A percentile compares a stretch with the other conserved stretches of the same genome.
These are phyloP conservation scores for Saccharomycodes ludwigii DNA, from an alignment of 805 yeast genomes.

Conservation along the genomic window DNA sequence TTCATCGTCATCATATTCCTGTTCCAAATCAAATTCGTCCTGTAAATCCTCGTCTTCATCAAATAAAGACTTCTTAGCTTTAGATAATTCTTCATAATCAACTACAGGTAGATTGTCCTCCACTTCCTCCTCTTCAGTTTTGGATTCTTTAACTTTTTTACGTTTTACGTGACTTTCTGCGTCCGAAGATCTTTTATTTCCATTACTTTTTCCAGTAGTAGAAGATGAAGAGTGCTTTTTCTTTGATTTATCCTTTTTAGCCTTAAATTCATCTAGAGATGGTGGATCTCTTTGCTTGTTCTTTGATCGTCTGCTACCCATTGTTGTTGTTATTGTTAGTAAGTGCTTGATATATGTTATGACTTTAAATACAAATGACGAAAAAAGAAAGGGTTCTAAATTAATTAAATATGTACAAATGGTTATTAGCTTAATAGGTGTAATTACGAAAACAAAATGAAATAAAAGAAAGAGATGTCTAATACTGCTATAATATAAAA, in stretches of 20 bases:
- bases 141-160: constrained; percentile 16
- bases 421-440: no score
- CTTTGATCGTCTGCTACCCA: constrained; percentile 86
- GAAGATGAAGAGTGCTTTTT: constrained; percentile 16
- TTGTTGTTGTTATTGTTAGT: no score
- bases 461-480: no score
- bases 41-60: constrained; percentile 36
- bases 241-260: constrained; percentile 29
- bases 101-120: constrained; percentile 49
- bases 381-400: no score
- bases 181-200: constrained; percentile 7
- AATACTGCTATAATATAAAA: no score
- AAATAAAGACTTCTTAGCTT: constrained; percentile 63
- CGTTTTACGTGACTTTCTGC: constrained; percentile 9
- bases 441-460: no score
- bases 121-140: constrained; percentile 24
- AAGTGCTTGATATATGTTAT: no score
- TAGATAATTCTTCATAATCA: constrained; percentile 51
- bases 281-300: constrained; percentile 93
- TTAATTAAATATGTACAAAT: no score
- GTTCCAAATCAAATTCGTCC: constrained; percentile 50
- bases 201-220: constrained; percentile 5
- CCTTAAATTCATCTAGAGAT: constrained; percentile 68
- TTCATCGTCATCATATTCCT: constrained; percentile 27
- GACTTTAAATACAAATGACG: no score